Base-by-base conservation (phyloP, 176 grass and related monocot species). In the Oryza australiensis region DNA sequence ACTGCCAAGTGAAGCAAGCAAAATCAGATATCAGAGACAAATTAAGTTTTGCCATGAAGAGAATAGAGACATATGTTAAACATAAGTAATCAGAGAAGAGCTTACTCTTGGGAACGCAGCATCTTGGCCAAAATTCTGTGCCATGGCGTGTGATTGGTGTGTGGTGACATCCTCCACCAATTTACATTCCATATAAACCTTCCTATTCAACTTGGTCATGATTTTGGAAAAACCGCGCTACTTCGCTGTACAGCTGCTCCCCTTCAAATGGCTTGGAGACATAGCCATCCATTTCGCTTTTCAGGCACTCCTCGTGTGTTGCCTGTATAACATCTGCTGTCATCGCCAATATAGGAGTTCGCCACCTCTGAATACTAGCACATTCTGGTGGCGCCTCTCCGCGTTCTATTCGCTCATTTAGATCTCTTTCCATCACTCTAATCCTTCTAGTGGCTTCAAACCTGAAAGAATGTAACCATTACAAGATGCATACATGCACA, bases 261-360 rank as follows among this genome's bases (percentile, higher is more conserved):
- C 93, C 97, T 93, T 99, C 97, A 43, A 99, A 99, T 72, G 97
- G 97, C 80, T 99, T 99, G 28, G 89, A 95, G 41, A 99, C 97
- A 75, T 99, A 99, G 38, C 97, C 97, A 86, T 99, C 97, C 93
- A 99, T 99, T 83, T 82, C 93, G 28, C 49, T 85, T 80, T 70
- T 93, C 45, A 99, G 75, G 80, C 97, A 96, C n/a, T 96, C 26
- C 86, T 99, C 97, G 22, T 94, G 80, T 77, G 97, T 99, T 68
- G 97, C 97, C 84, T 99, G 97, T 76, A 99, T 99, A 40, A 99
- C 97, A 79, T 99, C 97, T 69, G 97, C 97, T 2, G 97, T 99
- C 97, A 99, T 99, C 27, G 97, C 97, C 66, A 99, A 78, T 87
- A 99, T 99, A 5, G 97, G 97, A 85, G 90, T 93, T 73, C 89